A percentile compares a stretch with the other conserved stretches of the same genome.
Evolutionary conservation across 208 protist genomes (phyloP).

Genomic region (Spongospora subterranea): DNA sequence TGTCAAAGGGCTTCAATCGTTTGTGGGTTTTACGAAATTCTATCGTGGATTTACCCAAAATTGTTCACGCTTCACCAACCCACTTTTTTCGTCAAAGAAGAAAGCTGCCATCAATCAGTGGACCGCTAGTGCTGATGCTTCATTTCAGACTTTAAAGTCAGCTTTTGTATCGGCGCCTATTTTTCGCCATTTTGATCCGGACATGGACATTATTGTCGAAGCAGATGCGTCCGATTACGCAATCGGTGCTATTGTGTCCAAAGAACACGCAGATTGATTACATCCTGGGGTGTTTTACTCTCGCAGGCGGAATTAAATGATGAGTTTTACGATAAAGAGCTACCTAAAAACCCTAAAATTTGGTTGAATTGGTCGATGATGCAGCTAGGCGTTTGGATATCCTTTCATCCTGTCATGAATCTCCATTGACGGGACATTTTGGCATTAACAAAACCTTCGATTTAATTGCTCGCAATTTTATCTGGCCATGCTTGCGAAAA

Average conservation of each 20-base stretch:
- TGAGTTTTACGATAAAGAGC: conserved; percentile 41
- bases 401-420: background rate
- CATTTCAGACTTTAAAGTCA: conserved; percentile 1
- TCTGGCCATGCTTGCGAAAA: background rate
- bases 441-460: background rate
- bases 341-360: too few species aligned
- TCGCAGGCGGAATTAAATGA: background rate
- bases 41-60: background rate
- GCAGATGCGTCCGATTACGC: conserved; percentile 49
- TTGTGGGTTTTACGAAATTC: conserved; percentile 48
- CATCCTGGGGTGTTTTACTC: conserved; percentile 3
- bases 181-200: background rate
- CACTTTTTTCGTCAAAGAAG: background rate
- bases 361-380: background rate
- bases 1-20: background rate
- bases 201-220: background rate
- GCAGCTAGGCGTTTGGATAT: background rate
- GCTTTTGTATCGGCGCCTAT: background rate
- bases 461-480: background rate
- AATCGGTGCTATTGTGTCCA: conserved; percentile 23
- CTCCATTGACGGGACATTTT: background rate
- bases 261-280: background rate
- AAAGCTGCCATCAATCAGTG: background rate
- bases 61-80: background rate
- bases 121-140: too few species aligned